Evolutionary conservation across 176 grass and related monocot genomes (phyloP).

Genomic region (Microstegium vimineum): DNA sequence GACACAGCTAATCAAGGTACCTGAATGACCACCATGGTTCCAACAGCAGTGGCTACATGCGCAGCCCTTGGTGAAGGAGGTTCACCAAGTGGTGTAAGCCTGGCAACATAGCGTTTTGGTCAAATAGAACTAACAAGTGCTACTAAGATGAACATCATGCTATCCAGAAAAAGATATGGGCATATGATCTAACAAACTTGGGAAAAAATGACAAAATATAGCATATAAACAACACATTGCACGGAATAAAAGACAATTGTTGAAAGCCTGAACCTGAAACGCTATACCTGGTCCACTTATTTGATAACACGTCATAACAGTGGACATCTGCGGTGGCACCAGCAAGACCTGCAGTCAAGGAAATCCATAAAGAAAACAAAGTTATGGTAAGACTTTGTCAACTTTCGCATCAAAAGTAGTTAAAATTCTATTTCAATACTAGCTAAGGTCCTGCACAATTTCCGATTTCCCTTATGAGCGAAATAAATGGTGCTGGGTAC

Average conservation of each 20-base stretch:
- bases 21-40: constrained; percentile 99
- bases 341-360: constrained; percentile 83
- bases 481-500: background rate
- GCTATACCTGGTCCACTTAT: constrained; percentile 87
- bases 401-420: background rate
- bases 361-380: constrained; percentile 21
- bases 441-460: background rate
- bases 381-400: background rate
- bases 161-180: background rate
- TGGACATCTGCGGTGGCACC: constrained; percentile 91
- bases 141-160: too few relatives aligned
- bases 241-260: background rate
- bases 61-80: constrained; percentile 96
- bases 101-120: constrained; percentile 24
- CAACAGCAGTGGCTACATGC: constrained; percentile 93
- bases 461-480: background rate
- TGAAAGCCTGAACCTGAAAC: too few relatives aligned
- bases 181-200: background rate
- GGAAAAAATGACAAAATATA: background rate
- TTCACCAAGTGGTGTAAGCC: constrained; percentile 88
- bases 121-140: background rate
- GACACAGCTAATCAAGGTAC: constrained; percentile 19
- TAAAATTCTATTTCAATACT: background rate
- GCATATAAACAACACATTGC: background rate
- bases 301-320: constrained; percentile 83